Evolutionary conservation across 768 basidiomycete species (phyloP).

Genomic region (Leccinum aurantiacum): DNA sequence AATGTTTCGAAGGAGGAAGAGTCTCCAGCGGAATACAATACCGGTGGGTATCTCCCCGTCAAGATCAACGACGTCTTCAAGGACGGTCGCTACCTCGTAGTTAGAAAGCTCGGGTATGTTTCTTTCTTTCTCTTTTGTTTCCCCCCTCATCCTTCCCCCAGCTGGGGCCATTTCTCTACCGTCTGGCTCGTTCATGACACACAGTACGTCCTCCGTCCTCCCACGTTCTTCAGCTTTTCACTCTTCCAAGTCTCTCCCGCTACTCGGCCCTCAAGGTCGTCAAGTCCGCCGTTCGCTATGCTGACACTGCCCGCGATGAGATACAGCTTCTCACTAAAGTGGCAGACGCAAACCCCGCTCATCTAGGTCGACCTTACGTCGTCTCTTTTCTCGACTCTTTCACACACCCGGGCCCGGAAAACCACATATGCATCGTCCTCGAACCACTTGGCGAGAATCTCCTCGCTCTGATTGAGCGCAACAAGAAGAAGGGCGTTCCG

Average conservation of each 20-base stretch:
- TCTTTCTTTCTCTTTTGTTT: background rate
- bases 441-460: constrained; percentile 83
- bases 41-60: constrained; percentile 78
- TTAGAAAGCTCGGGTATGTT: constrained; percentile 84
- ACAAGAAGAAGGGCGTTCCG: constrained; percentile 84
- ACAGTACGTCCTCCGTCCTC: constrained; percentile 48
- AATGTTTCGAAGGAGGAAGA: constrained; percentile 73
- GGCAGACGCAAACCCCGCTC: constrained; percentile 63
- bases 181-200: constrained; percentile 88
- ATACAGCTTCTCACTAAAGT: constrained; percentile 88
- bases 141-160: constrained; percentile 31
- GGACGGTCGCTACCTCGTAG: constrained; percentile 77
- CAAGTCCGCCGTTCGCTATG: constrained; percentile 93
- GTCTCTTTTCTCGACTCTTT: constrained; percentile 93
- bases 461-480: constrained; percentile 68
- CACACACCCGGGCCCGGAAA: constrained; percentile 68
- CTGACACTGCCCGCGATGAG: constrained; percentile 95
- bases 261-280: constrained; percentile 94
- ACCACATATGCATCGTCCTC: constrained; percentile 90
- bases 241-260: constrained; percentile 50
- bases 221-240: constrained; percentile 15
- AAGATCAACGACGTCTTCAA: constrained; percentile 84
- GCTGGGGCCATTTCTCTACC: constrained; percentile 95
- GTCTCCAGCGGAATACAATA: constrained; percentile 79
- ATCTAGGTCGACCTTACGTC: constrained; percentile 77